Conservation (phyloP, 805 yeast genomes). For the Priceomyces medius region DNA sequence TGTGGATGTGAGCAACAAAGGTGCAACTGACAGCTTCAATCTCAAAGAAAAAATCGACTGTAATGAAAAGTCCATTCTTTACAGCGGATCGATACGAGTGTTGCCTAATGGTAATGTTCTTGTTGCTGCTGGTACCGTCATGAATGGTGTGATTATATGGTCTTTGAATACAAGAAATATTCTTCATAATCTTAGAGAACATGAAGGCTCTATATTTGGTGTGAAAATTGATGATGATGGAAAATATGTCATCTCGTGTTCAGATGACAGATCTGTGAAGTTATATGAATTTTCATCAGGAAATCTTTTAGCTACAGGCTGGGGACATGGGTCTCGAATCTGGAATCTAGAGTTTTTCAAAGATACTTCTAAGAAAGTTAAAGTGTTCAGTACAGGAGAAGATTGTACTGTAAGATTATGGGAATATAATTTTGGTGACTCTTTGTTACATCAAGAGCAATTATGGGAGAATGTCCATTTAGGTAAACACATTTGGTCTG, state of each 20-base stretch:
- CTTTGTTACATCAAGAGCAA: slow-evolving; percentile 38
- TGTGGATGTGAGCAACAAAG: slow-evolving; percentile 29
- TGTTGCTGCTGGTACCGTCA: slow-evolving; percentile 89
- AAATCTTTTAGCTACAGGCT: slow-evolving; percentile 66
- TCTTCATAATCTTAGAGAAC: slow-evolving; percentile 61
- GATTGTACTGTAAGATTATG: slow-evolving; percentile 85
- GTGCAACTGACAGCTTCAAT: slow-evolving; percentile 16
- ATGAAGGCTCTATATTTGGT: slow-evolving; percentile 90
- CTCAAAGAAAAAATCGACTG: slow-evolving; percentile 41
- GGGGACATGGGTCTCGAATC: slow-evolving; percentile 96
- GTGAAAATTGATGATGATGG: slow-evolving; percentile 62
- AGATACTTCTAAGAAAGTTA: slow-evolving; percentile 18
- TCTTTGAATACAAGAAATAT: slow-evolving; percentile 44
- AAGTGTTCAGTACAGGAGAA: slow-evolving; percentile 71
- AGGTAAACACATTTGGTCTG: slow-evolving; percentile 88
- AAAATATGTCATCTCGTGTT: slow-evolving; percentile 67
- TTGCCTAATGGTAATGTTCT: slow-evolving; percentile 41
- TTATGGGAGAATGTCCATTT: slow-evolving; percentile 61
- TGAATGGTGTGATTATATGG: slow-evolving; percentile 87
- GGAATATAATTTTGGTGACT: slow-evolving; percentile 42
- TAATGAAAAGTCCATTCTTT: slow-evolving; percentile 77
- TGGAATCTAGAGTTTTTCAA: slow-evolving; percentile 71
- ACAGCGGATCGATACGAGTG: slow-evolving; percentile 75
- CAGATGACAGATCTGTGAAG: slow-evolving; percentile 89
- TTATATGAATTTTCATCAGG: slow-evolving; percentile 67